Evolutionary conservation across 306 rosid genomes (phyloP).

Genomic region (Neltuma alba): DNA sequence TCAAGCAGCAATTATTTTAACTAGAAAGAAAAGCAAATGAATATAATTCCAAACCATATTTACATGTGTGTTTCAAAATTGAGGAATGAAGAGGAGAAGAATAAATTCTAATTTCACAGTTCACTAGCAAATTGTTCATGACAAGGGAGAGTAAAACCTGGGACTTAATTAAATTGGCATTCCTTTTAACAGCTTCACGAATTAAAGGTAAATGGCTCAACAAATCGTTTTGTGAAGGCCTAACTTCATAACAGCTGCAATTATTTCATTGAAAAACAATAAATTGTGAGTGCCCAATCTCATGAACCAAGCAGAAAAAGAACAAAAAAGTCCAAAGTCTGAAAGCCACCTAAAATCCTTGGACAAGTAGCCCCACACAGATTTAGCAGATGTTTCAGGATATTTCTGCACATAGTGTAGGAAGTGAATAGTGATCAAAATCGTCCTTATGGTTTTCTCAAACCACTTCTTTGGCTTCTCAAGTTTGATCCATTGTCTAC

Average conservation of each 20-base stretch:
- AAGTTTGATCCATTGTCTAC: constrained; percentile 66
- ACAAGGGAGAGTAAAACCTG: constrained; percentile 57
- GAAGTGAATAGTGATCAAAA: constrained; percentile 64
- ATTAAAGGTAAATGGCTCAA: constrained; percentile 39
- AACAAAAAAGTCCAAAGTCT: constrained; percentile 1
- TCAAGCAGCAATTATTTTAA: constrained; percentile 13
- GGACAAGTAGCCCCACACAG: constrained; percentile 72
- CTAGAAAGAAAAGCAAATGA: neutral
- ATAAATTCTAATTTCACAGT: constrained; percentile 20
- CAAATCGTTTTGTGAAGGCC: constrained; percentile 46
- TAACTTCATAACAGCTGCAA: constrained; percentile 57
- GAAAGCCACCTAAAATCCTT: constrained; percentile 67
- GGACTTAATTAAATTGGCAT: constrained; percentile 40
- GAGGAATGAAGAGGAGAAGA: constrained; percentile 16
- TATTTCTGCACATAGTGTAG: constrained; percentile 58
- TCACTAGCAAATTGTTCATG: constrained; percentile 21
- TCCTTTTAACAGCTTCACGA: constrained; percentile 46
- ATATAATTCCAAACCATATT: constrained; percentile 19
- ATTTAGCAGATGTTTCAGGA: constrained; percentile 62
- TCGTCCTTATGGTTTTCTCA: constrained; percentile 62
- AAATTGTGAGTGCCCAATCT: constrained; percentile 16
- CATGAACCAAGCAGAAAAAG: neutral
- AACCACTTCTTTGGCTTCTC: constrained; percentile 82
- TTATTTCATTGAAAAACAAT: neutral
- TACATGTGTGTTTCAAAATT: constrained; percentile 11